These are phyloP conservation scores for Pleurotus tuoliensis DNA, from an alignment of 768 basidiomycete genomes.

Conservation along the genomic window DNA sequence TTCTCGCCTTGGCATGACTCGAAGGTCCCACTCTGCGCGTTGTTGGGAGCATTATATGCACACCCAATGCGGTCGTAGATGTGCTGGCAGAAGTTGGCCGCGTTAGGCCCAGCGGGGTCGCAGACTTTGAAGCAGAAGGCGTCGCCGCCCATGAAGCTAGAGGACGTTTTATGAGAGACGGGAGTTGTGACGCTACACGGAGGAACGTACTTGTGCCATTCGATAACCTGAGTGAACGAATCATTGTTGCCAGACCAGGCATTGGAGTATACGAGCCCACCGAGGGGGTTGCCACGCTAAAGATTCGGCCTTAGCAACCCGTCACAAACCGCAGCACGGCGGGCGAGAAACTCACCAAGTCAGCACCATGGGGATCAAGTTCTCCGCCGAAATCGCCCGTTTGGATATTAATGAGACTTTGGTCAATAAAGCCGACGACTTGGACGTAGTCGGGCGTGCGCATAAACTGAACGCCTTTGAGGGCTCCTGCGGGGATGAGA, in stretches of 20 bases:
- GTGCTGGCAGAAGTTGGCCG: constrained; percentile 50
- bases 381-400: constrained; percentile 60
- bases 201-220: constrained; percentile 49
- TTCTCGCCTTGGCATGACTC: constrained; percentile 49
- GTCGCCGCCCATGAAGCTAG: constrained; percentile 49
- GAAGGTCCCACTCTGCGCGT: constrained; percentile 47
- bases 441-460: constrained; percentile 64
- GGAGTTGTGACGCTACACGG: too few relatives aligned
- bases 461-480: constrained; percentile 68
- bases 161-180: too few relatives aligned
- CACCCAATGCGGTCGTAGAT: constrained; percentile 62
- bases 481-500: constrained; percentile 61
- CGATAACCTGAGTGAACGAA: constrained; percentile 37
- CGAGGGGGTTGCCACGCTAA: constrained; percentile 37
- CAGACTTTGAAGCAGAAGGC: constrained; percentile 60
- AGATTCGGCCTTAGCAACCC: constrained; percentile 8
- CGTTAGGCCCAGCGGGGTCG: constrained; percentile 42
- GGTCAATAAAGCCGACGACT: constrained; percentile 60
- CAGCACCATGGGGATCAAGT: constrained; percentile 69
- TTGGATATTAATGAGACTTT: constrained; percentile 62
- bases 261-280: constrained; percentile 68
- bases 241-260: constrained; percentile 23
- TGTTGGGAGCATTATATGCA: constrained; percentile 54
- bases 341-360: constrained; percentile 16
- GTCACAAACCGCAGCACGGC: too few relatives aligned